Evolutionary conservation across 2,329 filamentous ascomycete species (phyloP).

Genomic region (Lachnellula occidentalis): DNA sequence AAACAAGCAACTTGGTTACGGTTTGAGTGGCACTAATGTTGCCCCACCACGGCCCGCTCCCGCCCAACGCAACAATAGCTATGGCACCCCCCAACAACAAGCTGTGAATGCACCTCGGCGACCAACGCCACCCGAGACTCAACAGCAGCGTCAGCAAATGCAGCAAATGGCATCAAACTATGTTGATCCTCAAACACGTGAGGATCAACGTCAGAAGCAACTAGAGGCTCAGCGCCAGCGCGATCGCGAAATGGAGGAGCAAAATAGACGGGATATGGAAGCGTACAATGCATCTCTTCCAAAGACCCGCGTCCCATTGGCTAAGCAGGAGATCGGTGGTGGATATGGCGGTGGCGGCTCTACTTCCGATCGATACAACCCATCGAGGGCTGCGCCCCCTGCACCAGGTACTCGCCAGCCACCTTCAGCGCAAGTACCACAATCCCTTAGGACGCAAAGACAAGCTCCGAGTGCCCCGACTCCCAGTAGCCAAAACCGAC

Average conservation of each 20-base stretch:
- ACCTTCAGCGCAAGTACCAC: conserved; percentile 49
- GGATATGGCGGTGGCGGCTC: conserved; percentile 36
- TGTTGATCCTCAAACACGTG: conserved; percentile 39
- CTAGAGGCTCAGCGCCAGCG: conserved; percentile 51
- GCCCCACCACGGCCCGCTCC: conserved; percentile 64
- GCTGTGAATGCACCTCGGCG: conserved; percentile 36
- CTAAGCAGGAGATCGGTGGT: conserved; percentile 83
- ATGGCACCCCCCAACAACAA: conserved; percentile 26
- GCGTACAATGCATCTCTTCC: conserved; percentile 87
- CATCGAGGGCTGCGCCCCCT: conserved; percentile 75
- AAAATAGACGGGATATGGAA: conserved; percentile 70
- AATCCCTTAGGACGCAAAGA: conserved; percentile 63
- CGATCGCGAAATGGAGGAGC: conserved; percentile 55
- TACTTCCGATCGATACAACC: conserved; percentile 68
- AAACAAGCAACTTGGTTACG: conserved; percentile 60
- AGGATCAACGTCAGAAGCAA: conserved; percentile 59
- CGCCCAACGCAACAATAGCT: conserved; percentile 40
- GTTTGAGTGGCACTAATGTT: conserved; percentile 46
- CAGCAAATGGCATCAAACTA: conserved; percentile 53
- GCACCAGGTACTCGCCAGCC: conserved; percentile 55
- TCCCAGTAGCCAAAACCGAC: conserved; percentile 38
- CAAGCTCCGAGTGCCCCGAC: conserved; percentile 71
- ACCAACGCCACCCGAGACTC: conserved; percentile 38
- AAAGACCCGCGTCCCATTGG: conserved; percentile 71
- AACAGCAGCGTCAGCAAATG: conserved; percentile 52